A percentile compares a stretch with the other conserved stretches of the same genome.
Conservation (phyloP, 2,329 filamentous ascomycete genomes). For the Camillea tinctor region DNA sequence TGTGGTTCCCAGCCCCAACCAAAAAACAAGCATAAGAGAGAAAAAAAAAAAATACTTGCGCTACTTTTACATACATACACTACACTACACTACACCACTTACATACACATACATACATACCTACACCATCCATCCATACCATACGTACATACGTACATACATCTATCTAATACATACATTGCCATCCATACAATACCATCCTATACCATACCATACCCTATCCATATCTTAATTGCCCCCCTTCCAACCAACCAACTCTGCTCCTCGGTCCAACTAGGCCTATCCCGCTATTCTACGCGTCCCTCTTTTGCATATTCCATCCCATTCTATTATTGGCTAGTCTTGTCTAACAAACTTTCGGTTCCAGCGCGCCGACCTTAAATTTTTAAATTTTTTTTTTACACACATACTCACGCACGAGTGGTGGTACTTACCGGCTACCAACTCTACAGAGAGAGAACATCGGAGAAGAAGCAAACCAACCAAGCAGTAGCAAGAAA, state of each 20-base stretch:
- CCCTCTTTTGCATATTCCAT: not conserved
- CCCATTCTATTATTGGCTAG: not conserved
- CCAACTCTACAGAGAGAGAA: not conserved
- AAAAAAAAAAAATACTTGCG: too few relatives aligned
- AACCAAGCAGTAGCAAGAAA: not conserved
- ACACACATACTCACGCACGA: not conserved
- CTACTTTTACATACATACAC: not conserved
- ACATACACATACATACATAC: conserved; percentile 1
- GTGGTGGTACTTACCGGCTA: not conserved
- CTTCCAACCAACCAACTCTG: not conserved
- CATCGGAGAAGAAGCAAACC: not conserved
- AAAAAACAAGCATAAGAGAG: not conserved
- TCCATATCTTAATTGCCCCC: not conserved
- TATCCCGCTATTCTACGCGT: not conserved
- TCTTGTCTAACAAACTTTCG: not conserved
- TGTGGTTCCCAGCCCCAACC: not conserved
- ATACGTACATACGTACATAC: conserved; percentile 1
- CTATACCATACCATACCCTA: not conserved
- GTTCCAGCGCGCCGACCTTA: not conserved
- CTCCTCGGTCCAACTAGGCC: not conserved
- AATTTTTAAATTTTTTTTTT: not conserved
- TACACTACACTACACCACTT: not conserved
- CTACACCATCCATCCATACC: not conserved
- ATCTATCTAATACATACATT: not conserved
- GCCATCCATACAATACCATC: not conserved